A percentile compares a stretch with the other conserved stretches of the same genome.
Evolutionary conservation across 441 rosid species (phyloP).

Genomic region (Mallotus japonicus): DNA sequence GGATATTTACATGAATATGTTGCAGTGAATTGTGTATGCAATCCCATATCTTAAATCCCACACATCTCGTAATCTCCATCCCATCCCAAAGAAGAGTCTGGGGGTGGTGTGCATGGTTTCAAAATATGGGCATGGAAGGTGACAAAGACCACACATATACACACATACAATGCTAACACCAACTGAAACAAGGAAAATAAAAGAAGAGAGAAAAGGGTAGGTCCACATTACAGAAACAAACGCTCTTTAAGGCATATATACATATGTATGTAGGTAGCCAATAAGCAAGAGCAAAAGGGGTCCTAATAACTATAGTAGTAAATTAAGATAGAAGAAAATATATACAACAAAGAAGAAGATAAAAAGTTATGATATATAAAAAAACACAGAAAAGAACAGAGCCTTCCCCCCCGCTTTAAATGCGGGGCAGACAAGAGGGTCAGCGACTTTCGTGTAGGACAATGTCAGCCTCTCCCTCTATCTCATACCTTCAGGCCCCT

Average conservation of each 20-base stretch:
- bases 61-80: background rate
- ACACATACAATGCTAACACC: background rate
- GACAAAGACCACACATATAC: constrained; percentile 7
- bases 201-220: background rate
- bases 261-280: background rate
- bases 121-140: constrained; percentile 9
- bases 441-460: constrained; percentile 19
- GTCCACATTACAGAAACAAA: background rate
- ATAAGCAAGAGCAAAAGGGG: background rate
- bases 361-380: background rate
- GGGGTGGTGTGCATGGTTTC: background rate
- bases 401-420: constrained; percentile 21
- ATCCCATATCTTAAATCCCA: too few species aligned
- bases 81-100: background rate
- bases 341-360: background rate
- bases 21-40: too few species aligned
- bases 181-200: background rate
- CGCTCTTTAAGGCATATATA: background rate
- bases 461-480: constrained; percentile 1
- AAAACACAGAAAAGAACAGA: background rate
- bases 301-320: background rate
- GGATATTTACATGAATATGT: too few species aligned
- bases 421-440: constrained; percentile 19
- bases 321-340: too few species aligned
- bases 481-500: constrained; percentile 1